Evolutionary conservation across 495 filamentous ascomycete species (phyloP), one percentile per base, ranked within the genome.

Genomic region (Emericellopsis terricola): DNA sequence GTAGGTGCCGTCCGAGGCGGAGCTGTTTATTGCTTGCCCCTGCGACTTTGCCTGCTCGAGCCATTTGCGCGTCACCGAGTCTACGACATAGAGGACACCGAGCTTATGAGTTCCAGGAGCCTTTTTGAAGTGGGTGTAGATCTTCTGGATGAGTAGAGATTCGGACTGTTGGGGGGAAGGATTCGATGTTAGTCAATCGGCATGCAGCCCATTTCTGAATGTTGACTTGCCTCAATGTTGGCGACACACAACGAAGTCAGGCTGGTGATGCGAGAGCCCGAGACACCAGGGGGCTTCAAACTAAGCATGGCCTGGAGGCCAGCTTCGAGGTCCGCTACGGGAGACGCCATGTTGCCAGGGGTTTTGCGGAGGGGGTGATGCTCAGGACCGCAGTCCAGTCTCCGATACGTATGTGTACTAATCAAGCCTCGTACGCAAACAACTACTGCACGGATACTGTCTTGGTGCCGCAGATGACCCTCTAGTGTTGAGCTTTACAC

Each of bases 61-160:
- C 85, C 91, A 97, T 60, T 86, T 83, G 59, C 89, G 81, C 54
- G 84, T 85, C 76, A 97, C 85, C 69, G 86, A 93, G 70, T 97
- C 91, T 91, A 97, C 82, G 63, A 96, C 85, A 76, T 97, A 97
- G 63, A 97, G 76, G 50, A 94, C 85, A 57, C 89, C 89, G 63
- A 97, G 66, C 63, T 97, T 97, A 71, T 96, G 86, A 51, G 85
- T 87, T 47, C 71, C 71, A 30, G 85, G 86, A 42, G 85, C 76
- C 62, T 85, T 93, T 58, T 91, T 94, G 76, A 94, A 92, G 48
- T 94, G 85, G 24, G 82, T 86, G 63, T 79, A 93, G 48, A 97
- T 75, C 50, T 93, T 94, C 50, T 92, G 83, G 48, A 96, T 80
- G 45, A 96, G 75, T 51, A 85, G 76, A 29, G 85, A 86, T 65